Conservation (phyloP, 192 early-diverging fungal genomes). For the Diversispora epigaea region DNA sequence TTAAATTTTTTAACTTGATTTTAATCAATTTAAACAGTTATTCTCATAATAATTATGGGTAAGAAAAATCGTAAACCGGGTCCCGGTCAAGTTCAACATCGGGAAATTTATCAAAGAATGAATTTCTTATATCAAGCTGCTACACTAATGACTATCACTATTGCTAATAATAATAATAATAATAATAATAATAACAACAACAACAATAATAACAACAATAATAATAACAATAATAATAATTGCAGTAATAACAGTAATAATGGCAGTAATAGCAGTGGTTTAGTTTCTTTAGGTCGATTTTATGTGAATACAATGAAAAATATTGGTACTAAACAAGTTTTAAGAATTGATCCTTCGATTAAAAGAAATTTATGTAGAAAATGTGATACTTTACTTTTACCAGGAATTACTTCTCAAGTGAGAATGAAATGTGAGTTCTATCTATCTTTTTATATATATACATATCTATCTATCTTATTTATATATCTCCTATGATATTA, state of each 20-base stretch:
- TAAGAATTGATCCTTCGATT: slow-evolving; percentile 33
- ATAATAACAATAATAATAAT: not conserved
- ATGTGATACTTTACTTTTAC: slow-evolving; percentile 30
- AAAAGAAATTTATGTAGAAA: slow-evolving; percentile 24
- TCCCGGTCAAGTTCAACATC: slow-evolving; percentile 42
- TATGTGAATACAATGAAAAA: slow-evolving; percentile 28
- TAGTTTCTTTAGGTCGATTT: slow-evolving; percentile 19
- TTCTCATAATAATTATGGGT: not conserved
- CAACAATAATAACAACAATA: not conserved
- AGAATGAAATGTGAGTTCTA: slow-evolving; percentile 33
- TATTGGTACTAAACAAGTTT: slow-evolving; percentile 31
- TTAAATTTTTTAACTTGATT: too few relatives aligned
- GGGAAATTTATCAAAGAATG: slow-evolving; percentile 62
- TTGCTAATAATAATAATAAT: not conserved
- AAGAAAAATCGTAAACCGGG: slow-evolving; percentile 39
- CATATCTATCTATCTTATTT: not conserved
- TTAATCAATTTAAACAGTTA: too few relatives aligned
- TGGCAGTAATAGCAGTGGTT: slow-evolving; percentile 1
- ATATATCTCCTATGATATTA: not conserved
- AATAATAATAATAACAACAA: not conserved
- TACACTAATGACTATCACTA: slow-evolving; percentile 50
- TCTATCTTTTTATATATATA: too few relatives aligned
- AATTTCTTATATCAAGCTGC: slow-evolving; percentile 68
- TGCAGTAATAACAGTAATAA: slow-evolving; percentile 12
- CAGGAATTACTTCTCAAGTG: slow-evolving; percentile 22